phyloP scores from a whole-genome alignment of 1,139 yeast species.

The Hanseniaspora sp. region DNA sequence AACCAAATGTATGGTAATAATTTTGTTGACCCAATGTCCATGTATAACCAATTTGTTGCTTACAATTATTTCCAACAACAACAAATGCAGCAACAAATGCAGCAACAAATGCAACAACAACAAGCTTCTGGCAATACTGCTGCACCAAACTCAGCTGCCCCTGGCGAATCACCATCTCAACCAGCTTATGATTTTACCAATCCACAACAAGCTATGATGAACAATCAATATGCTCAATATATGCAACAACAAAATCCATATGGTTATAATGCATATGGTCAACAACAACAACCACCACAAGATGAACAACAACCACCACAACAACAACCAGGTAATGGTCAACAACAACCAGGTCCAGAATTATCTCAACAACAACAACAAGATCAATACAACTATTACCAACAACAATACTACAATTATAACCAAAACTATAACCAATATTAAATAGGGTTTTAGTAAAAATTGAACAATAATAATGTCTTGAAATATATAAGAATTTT shows the following conservation, averaged over 20 bases:
- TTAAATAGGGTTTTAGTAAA: not conserved
- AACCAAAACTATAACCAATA: slow-evolving; percentile 15
- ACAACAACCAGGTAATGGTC: not conserved
- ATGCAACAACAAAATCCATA: slow-evolving; percentile 20
- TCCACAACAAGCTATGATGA: slow-evolving; percentile 14
- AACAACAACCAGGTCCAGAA: slow-evolving; percentile 19
- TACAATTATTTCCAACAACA: slow-evolving; percentile 18
- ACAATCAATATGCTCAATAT: slow-evolving; percentile 15
- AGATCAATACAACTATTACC: slow-evolving; percentile 28
- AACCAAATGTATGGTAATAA: slow-evolving; percentile 20
- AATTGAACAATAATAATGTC: not conserved
- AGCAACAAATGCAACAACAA: slow-evolving; percentile 17
- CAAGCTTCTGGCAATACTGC: slow-evolving; percentile 9
- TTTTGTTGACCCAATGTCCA: slow-evolving; percentile 13
- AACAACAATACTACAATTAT: slow-evolving; percentile 25
- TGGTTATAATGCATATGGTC: slow-evolving; percentile 20
- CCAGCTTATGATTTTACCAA: slow-evolving; percentile 13
- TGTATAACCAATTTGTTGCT: slow-evolving; percentile 14
- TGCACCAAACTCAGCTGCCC: slow-evolving; percentile 4
- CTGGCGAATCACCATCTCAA: slow-evolving; percentile 15
- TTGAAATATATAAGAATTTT: not conserved
- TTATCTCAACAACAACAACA: slow-evolving; percentile 6
- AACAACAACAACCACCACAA: slow-evolving; percentile 18
- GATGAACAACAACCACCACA: slow-evolving; percentile 16
- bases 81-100: slow-evolving; percentile 18